Evolutionary conservation across 306 rosid genomes (phyloP).

Genomic region (Rosa multiflora): DNA sequence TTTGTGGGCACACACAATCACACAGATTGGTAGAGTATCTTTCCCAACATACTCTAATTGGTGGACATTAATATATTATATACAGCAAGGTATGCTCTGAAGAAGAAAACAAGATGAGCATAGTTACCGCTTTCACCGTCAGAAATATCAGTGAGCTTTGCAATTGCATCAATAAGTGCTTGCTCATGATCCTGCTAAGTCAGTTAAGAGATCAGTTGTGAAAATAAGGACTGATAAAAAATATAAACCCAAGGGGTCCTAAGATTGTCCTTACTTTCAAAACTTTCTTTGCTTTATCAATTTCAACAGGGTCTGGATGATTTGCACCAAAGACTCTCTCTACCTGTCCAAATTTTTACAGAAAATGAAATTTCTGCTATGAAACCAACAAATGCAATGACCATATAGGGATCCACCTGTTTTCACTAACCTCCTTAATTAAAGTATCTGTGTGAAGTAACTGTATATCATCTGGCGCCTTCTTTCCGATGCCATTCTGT

Average conservation of each 20-base stretch:
- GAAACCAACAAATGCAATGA: conserved; percentile 17
- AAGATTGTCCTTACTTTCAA: conserved; percentile 56
- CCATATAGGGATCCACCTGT: conserved; percentile 5
- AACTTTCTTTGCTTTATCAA: conserved; percentile 80
- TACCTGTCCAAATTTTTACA: conserved; percentile 49
- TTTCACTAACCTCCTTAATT: conserved; percentile 69
- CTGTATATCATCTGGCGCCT: conserved; percentile 67
- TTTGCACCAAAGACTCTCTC: conserved; percentile 83
- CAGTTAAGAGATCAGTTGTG: conserved; percentile 18
- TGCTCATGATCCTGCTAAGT: conserved; percentile 81
- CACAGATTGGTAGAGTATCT: neutral
- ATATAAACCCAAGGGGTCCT: conserved; percentile 1
- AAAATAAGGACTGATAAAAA: conserved; percentile 2
- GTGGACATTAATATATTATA: conserved; percentile 7
- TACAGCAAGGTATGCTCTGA: conserved; percentile 9
- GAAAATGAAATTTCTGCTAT: conserved; percentile 17
- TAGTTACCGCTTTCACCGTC: conserved; percentile 84
- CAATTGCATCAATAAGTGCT: conserved; percentile 81
- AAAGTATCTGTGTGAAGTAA: conserved; percentile 78
- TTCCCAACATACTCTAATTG: neutral
- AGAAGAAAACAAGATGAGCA: conserved; percentile 8
- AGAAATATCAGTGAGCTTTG: conserved; percentile 69
- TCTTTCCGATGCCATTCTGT: conserved; percentile 83
- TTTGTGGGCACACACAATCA: neutral
- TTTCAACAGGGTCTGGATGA: conserved; percentile 77